Conservation (phyloP, 208 protist species). For the Angomonas ambiguus region DNA sequence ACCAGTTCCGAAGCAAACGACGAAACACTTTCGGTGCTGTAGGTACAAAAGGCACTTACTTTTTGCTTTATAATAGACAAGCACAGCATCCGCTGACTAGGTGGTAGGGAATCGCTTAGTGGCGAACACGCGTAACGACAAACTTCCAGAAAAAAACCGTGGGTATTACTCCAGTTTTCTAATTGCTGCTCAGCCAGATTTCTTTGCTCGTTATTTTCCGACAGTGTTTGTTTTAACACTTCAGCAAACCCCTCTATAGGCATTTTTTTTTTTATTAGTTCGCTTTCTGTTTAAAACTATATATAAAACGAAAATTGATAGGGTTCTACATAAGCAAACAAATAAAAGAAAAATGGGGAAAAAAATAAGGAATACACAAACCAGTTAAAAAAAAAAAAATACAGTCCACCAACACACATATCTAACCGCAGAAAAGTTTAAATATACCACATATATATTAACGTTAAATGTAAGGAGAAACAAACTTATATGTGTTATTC, state of each 20-base stretch:
- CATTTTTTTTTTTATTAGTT: background rate
- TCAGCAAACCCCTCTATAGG: constrained; percentile 10
- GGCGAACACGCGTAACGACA: background rate
- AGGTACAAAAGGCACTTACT: constrained; percentile 2
- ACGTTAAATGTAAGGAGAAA: background rate
- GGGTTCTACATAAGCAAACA: no score
- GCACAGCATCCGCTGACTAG: constrained; percentile 18
- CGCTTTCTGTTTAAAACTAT: no score
- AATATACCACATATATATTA: background rate
- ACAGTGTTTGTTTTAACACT: constrained; percentile 35
- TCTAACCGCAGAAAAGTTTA: no score
- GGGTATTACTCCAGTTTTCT: constrained; percentile 17
- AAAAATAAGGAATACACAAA: no score
- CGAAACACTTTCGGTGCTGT: background rate
- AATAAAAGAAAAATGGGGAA: no score
- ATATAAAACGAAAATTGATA: no score
- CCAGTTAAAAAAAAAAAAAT: no score
- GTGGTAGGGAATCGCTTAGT: background rate
- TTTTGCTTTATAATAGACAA: constrained; percentile 48
- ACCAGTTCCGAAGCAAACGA: background rate
- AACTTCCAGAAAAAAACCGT: constrained; percentile 26
- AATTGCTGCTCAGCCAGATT: constrained; percentile 37
- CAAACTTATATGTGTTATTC: no score
- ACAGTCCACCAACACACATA: no score
- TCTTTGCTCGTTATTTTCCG: constrained; percentile 39